These are phyloP conservation scores for Colletotrichum nymphaeae DNA, from an alignment of 2,329 filamentous ascomycete genomes.

Conservation along the genomic window DNA sequence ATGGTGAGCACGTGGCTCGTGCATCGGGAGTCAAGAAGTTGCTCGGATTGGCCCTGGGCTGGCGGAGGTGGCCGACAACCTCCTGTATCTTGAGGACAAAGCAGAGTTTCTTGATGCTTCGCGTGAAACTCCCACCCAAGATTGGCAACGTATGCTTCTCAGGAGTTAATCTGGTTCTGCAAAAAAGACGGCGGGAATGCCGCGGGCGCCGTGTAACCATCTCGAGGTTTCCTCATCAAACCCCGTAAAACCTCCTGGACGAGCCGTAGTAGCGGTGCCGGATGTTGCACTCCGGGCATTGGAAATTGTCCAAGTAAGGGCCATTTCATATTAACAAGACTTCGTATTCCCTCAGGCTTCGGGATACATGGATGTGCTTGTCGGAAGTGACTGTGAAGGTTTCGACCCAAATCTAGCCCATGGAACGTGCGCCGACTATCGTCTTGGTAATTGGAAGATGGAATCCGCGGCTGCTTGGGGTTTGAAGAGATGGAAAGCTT, in stretches of 20 bases:
- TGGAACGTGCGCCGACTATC: neutral
- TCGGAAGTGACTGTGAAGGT: neutral
- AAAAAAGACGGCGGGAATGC: neutral
- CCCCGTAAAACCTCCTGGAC: neutral
- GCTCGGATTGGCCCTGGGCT: neutral
- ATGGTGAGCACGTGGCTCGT: slow-evolving; percentile 26
- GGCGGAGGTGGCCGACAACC: neutral
- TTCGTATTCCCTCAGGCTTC: neutral
- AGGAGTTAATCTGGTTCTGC: neutral
- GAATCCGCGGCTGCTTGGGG: neutral
- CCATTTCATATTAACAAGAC: neutral
- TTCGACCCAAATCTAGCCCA: neutral
- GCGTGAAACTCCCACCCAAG: neutral
- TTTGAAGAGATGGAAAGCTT: neutral
- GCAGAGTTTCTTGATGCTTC: neutral
- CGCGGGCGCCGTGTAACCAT: neutral
- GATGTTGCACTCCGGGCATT: neutral
- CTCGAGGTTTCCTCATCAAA: neutral
- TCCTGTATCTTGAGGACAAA: neutral
- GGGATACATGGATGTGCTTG: neutral
- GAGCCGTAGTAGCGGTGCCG: neutral
- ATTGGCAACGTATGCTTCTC: neutral
- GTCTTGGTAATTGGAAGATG: neutral
- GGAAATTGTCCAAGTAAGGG: neutral
- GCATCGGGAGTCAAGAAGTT: neutral